Conservation (phyloP, 805 yeast genomes). For the Zygoascus bituminiphila region DNA sequence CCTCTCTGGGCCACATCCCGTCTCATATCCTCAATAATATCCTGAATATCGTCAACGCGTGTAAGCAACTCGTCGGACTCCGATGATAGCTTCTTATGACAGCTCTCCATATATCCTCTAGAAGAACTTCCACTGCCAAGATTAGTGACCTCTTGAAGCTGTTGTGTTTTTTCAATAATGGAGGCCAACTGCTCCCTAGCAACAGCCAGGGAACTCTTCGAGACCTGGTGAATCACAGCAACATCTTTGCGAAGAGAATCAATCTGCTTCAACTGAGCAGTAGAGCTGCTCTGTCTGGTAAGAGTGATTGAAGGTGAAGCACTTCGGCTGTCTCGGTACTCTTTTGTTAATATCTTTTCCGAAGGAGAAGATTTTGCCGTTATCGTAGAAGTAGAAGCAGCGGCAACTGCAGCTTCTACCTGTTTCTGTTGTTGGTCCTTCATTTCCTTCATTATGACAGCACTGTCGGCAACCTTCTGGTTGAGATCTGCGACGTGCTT, state of each 20-base stretch:
- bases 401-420: not conserved
- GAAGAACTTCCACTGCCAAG: slow-evolving; percentile 21
- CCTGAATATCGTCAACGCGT: slow-evolving; percentile 85
- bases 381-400: not conserved
- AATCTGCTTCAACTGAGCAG: slow-evolving; percentile 6
- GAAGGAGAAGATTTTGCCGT: not conserved
- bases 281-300: not conserved
- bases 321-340: not conserved
- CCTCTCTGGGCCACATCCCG: slow-evolving; percentile 91
- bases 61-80: slow-evolving; percentile 71
- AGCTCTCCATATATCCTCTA: slow-evolving; percentile 60
- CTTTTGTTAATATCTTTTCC: not conserved
- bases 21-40: slow-evolving; percentile 77
- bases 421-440: slow-evolving; percentile 7
- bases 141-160: slow-evolving; percentile 8
- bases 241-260: slow-evolving; percentile 19
- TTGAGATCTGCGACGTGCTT: slow-evolving; percentile 22
- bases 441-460: slow-evolving; percentile 16
- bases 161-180: slow-evolving; percentile 12
- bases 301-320: not conserved
- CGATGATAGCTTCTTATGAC: slow-evolving; percentile 63
- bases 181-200: slow-evolving; percentile 12
- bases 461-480: slow-evolving; percentile 19
- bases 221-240: slow-evolving; percentile 20
- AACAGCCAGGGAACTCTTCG: slow-evolving; percentile 12